Evolutionary conservation across 2,329 filamentous ascomycete species (phyloP).

Genomic region (Exophiala sideris): DNA sequence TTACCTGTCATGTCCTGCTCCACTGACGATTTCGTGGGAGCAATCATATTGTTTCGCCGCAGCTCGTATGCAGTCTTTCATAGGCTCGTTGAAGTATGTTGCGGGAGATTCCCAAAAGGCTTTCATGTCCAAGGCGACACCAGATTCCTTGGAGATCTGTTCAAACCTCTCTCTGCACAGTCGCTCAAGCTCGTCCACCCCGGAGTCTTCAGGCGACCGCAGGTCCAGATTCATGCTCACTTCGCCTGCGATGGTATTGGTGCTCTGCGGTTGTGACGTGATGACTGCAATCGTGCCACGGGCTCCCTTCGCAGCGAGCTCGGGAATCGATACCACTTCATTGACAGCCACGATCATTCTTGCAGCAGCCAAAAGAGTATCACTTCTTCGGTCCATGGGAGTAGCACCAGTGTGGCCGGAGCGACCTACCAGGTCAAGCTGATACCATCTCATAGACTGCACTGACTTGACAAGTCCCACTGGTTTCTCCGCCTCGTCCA

Average conservation of each 20-base stretch:
- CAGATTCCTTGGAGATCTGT: slow-evolving; percentile 1
- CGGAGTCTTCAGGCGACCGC: slow-evolving; percentile 7
- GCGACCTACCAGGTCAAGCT: slow-evolving; percentile 60
- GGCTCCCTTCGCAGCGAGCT: slow-evolving; percentile 45
- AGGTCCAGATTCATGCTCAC: slow-evolving; percentile 19
- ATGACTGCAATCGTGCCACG: slow-evolving; percentile 56
- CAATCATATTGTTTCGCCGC: slow-evolving; percentile 4
- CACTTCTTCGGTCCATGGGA: slow-evolving; percentile 61
- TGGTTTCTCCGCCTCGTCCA: slow-evolving; percentile 63
- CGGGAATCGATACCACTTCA: slow-evolving; percentile 48
- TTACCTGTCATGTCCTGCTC: slow-evolving; percentile 14
- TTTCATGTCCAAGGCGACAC: slow-evolving; percentile 1
- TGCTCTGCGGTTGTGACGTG: slow-evolving; percentile 20
- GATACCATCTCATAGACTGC: slow-evolving; percentile 73
- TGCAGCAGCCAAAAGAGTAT: slow-evolving; percentile 65
- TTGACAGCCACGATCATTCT: slow-evolving; percentile 66
- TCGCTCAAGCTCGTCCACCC: background rate
- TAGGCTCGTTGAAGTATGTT: slow-evolving; percentile 4
- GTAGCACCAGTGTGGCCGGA: slow-evolving; percentile 75
- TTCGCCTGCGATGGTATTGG: slow-evolving; percentile 19
- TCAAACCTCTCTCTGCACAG: slow-evolving; percentile 6
- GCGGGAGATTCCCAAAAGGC: slow-evolving; percentile 9
- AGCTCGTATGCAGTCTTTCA: slow-evolving; percentile 10
- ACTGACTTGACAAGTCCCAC: slow-evolving; percentile 70
- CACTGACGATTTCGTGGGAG: slow-evolving; percentile 11